Conservation (phyloP, 140 eudicot species). For the Anethum foeniculum region DNA sequence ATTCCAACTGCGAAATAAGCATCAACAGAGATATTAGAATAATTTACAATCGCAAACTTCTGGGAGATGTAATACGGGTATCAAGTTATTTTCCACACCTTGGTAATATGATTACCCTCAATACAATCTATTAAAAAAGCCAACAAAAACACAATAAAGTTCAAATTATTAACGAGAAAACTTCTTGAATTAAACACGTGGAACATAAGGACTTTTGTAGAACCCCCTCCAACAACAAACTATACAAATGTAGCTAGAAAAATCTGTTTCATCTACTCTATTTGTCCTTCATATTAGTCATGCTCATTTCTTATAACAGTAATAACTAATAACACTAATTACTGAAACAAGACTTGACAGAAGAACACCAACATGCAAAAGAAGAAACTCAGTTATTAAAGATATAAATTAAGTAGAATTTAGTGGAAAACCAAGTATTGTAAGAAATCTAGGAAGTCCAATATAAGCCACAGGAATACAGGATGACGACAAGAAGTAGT, state of each 20-base stretch:
- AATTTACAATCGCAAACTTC: background rate
- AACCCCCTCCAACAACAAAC: background rate
- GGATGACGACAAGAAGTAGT: background rate
- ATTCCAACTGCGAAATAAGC: slow-evolving; percentile 41
- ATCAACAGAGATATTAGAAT: background rate
- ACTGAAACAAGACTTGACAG: background rate
- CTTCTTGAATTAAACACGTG: background rate
- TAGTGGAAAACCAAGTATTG: background rate
- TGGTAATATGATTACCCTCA: background rate
- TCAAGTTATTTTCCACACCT: background rate
- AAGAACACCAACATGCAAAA: background rate
- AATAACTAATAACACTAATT: background rate
- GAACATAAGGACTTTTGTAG: background rate
- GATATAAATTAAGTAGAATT: background rate
- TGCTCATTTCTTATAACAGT: background rate
- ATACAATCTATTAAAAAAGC: background rate
- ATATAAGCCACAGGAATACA: background rate
- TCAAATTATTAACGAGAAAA: background rate
- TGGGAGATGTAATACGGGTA: background rate
- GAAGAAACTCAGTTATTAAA: background rate
- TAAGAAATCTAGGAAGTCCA: background rate
- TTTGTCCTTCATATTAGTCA: background rate
- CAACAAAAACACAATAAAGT: background rate
- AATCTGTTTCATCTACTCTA: background rate
- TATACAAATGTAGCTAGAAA: background rate